Base-by-base conservation (phyloP, 2,329 filamentous ascomycete species). In the Elsinoe necatrix region DNA sequence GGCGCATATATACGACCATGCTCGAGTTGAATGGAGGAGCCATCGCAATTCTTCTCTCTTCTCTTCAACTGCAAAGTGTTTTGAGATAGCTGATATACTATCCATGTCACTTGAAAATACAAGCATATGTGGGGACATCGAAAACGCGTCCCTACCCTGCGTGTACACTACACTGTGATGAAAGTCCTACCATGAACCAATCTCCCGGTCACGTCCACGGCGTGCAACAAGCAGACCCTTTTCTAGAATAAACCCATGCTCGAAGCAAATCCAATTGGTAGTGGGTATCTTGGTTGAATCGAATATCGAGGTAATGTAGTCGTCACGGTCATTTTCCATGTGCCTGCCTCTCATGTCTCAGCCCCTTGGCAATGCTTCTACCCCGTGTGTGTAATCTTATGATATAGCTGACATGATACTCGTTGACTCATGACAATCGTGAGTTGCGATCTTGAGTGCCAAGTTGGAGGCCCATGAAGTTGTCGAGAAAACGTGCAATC, bases 401-500 rank as follows among this genome's bases (percentile, higher is more conserved):
- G 34, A 14, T 37, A 14, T n/a, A 4, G 14, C 4, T 37, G 5
- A 11, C 34, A n/a, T 11, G 34, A 31, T 6, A 31, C 29, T 37
- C 34, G 9, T 37, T 37, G 34, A 14, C 14, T 39, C 20, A 25
- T 34, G n/a, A 25, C 6, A 25, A 11, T 14, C 18, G 25, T 14
- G 48, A 16, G 48, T 21, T 7, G 16, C 31, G 48, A 5, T n/a
- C 18, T 2, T 47, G 41, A 21, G 54, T 48, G 5, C 42, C 29
- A 2, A 56, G 27, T 25, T 48, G 37, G 42, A 67, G 37, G 1
- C 60, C 52, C 55, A 68, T 57, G 58, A 70, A 68, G n/a, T 67
- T 65, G 27, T 74, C 62, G 54, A 76, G 55, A 60, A 76, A 75
- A 18, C 70, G 66, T n/a, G 71, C 70, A 7, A 74, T 69, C 34